These are phyloP conservation scores for Coniferiporia sulphurascens DNA, from an alignment of 1,284 basidiomycete species.

Conservation along the genomic window DNA sequence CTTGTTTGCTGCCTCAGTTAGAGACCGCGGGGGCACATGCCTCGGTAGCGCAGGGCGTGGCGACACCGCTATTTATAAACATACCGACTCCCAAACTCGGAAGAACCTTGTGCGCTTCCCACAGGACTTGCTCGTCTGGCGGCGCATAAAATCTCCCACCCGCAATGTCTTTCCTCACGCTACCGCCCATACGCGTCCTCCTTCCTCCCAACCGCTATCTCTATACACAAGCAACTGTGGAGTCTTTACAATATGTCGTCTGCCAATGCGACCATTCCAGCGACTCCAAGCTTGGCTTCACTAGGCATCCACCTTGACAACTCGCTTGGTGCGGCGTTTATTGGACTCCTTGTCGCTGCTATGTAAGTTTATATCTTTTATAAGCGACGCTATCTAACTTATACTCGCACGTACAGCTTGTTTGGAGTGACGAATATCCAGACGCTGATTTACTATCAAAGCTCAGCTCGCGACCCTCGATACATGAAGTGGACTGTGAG, in stretches of 20 bases:
- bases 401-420: slow-evolving; percentile 14
- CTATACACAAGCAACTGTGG: not conserved
- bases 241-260: not conserved
- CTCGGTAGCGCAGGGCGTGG: not conserved
- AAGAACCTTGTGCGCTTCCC: not conserved
- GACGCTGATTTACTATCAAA: slow-evolving; percentile 24
- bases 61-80: not conserved
- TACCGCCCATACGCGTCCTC: not conserved
- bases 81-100: not conserved
- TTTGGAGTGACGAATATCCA: slow-evolving; percentile 26
- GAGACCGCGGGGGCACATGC: not conserved
- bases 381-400: not conserved
- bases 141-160: not conserved
- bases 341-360: slow-evolving; percentile 11
- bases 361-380: not conserved
- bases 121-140: not conserved
- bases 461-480: slow-evolving; percentile 20
- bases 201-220: not conserved
- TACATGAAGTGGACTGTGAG: slow-evolving; percentile 22
- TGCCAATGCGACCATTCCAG: not conserved
- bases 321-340: slow-evolving; percentile 16
- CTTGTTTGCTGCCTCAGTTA: not conserved
- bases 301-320: slow-evolving; percentile 10
- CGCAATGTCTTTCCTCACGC: not conserved
- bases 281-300: not conserved